Conservation (phyloP, 2,329 filamentous ascomycete species). For the Colletotrichum godetiae region DNA sequence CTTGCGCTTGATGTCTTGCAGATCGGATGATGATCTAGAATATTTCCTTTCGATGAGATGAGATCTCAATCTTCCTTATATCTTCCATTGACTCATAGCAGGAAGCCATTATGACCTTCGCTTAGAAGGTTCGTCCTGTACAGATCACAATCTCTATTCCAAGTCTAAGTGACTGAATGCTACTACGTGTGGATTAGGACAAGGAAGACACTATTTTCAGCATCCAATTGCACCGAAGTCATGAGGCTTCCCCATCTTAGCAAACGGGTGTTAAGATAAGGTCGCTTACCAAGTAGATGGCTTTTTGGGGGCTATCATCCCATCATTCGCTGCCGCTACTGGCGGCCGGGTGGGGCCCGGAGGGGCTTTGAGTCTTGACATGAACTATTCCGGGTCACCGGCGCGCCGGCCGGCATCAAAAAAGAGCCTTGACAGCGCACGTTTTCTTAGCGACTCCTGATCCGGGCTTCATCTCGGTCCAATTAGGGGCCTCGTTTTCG, state of each 20-base stretch:
- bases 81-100: not conserved
- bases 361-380: not conserved
- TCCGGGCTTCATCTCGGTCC: not conserved
- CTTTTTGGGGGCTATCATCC: not conserved
- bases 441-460: not conserved
- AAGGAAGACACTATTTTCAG: constrained; percentile 19
- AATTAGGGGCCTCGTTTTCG: not conserved
- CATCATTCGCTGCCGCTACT: not conserved
- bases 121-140: constrained; percentile 10
- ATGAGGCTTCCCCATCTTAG: constrained; percentile 5
- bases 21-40: constrained; percentile 1
- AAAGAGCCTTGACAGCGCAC: not conserved
- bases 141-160: not conserved
- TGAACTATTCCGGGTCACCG: constrained; percentile 15
- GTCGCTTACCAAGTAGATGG: constrained; percentile 25
- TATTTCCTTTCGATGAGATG: not conserved
- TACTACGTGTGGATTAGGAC: constrained; percentile 9
- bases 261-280: not conserved
- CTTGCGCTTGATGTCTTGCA: not conserved
- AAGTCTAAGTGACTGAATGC: constrained; percentile 3
- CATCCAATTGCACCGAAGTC: constrained; percentile 1
- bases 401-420: not conserved
- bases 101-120: not conserved
- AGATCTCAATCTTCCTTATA: constrained; percentile 13
- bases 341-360: constrained; percentile 6